Evolutionary conservation across 192 early-diverging fungal species (phyloP), one percentile per base, ranked within the genome.

Genomic region (Coemansia sp.): DNA sequence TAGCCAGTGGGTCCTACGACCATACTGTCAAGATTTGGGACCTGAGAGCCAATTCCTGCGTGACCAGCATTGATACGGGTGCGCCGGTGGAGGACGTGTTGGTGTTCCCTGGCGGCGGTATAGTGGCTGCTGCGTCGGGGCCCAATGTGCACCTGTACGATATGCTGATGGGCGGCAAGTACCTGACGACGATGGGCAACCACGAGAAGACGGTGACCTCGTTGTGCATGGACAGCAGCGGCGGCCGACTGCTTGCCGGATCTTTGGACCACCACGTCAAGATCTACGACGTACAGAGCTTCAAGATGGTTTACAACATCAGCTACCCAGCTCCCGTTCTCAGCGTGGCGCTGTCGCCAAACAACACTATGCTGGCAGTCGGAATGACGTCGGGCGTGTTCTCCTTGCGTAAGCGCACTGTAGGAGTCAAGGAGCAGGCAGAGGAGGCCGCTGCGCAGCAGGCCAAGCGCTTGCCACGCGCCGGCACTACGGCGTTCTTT

Each of bases 251-350:
- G 50, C 76, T 99, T 24, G 90, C 93, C 1, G 96, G 94, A 1
- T 93, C 93, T 16, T 84, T 97, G 57, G 97, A 99, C 82, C 95
- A 94, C 61, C 94, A 97, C 58, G 91, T 99, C 74, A 98, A 99
- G 86, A 76, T 98, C 35, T 96, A 95, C 71, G 88, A 93, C 67
- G 83, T 96, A 57, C 84, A 87, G 68, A 88, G 89, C 67, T 98
- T 91, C 83, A 89, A 92, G 76, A 90, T 97, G 60, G 86, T 90
- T 18, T 90, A 94, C 81, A 93, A 84, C 66, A 73, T 93, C 56
- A 94, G 90, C 73, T 96, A 98, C 72, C 90, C 93, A 18, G 90
- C 92, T 36, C 95, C 97, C 1, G 86, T 99, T 24, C 85, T 95
- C 65, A 91, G 91, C 76, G 78, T 98, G 60, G 94, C 85, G n/a